Conservation (phyloP, 768 basidiomycete species). For the Crucibulum laeve region DNA sequence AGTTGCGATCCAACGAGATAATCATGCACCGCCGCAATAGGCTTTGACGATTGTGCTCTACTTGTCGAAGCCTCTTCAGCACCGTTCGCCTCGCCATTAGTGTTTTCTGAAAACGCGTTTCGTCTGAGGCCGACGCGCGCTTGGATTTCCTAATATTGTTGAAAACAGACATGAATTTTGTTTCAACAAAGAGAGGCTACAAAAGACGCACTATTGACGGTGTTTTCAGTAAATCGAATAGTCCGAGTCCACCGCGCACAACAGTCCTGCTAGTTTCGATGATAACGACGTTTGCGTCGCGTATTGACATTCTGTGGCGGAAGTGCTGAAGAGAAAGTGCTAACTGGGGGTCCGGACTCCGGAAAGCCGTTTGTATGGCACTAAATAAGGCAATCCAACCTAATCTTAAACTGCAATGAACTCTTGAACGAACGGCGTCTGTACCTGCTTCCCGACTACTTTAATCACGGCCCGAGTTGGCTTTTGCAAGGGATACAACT, state of each 20-base stretch:
- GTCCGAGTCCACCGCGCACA: conserved; percentile 73
- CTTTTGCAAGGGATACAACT: too few relatives aligned
- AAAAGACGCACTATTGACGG: conserved; percentile 69
- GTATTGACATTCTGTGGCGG: conserved; percentile 61
- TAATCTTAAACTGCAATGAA: too few relatives aligned
- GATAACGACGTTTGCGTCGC: conserved; percentile 77
- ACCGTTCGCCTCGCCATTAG: conserved; percentile 16
- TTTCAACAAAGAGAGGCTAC: neutral
- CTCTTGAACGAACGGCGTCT: too few relatives aligned
- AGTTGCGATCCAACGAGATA: conserved; percentile 81
- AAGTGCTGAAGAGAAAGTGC: conserved; percentile 2
- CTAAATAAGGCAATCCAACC: too few relatives aligned
- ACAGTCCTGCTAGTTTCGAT: conserved; percentile 73
- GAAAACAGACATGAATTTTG: neutral
- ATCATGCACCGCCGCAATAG: conserved; percentile 59
- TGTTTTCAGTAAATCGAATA: conserved; percentile 72
- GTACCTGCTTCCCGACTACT: too few relatives aligned
- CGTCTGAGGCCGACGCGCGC: conserved; percentile 78
- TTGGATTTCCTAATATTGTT: conserved; percentile 54
- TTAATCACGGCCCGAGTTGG: too few relatives aligned
- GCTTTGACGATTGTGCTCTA: conserved; percentile 33
- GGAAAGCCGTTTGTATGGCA: neutral
- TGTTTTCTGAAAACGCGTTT: conserved; percentile 29
- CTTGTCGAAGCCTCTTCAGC: conserved; percentile 27
- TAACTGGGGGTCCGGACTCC: neutral